phyloP scores from a whole-genome alignment of 768 basidiomycete species.

The Nidularia sp. region DNA sequence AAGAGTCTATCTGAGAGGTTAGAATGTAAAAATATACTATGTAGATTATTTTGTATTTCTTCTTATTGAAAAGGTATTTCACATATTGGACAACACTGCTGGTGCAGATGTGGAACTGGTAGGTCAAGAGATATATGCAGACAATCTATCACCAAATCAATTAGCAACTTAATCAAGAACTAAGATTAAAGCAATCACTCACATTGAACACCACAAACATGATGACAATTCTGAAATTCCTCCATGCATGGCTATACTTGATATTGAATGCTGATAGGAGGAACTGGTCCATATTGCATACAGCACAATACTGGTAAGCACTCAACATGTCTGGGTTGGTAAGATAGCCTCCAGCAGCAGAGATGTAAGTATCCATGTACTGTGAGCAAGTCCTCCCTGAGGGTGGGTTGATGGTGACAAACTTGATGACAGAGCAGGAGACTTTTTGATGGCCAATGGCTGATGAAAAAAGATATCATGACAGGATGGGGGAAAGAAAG shows the following conservation, averaged over 20 bases:
- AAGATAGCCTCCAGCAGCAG: conserved; percentile 49
- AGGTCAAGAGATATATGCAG: conserved; percentile 40
- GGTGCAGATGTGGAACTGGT: conserved; percentile 43
- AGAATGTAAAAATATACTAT: too few species aligned
- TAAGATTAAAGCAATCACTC: too few species aligned
- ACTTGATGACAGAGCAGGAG: conserved; percentile 58
- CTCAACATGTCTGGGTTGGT: conserved; percentile 44
- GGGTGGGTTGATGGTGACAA: conserved; percentile 51
- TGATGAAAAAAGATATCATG: conserved; percentile 24
- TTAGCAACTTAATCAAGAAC: too few species aligned
- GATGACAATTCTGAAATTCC: conserved; percentile 54
- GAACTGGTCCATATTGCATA: conserved; percentile 54
- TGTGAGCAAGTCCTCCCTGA: conserved; percentile 45
- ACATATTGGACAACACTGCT: conserved; percentile 23
- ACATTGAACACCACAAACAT: too few species aligned
- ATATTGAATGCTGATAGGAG: conserved; percentile 49
- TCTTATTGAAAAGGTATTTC: conserved; percentile 10
- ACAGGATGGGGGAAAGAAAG: conserved; percentile 21
- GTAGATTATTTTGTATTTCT: too few species aligned
- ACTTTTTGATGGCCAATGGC: conserved; percentile 47
- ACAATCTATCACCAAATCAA: too few species aligned
- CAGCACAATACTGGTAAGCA: conserved; percentile 57
- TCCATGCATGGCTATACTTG: conserved; percentile 47
- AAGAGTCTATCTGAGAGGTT: too few species aligned
- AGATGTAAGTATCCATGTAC: conserved; percentile 49